Conservation (phyloP, 768 basidiomycete genomes). For the Wakefieldia striispora region DNA sequence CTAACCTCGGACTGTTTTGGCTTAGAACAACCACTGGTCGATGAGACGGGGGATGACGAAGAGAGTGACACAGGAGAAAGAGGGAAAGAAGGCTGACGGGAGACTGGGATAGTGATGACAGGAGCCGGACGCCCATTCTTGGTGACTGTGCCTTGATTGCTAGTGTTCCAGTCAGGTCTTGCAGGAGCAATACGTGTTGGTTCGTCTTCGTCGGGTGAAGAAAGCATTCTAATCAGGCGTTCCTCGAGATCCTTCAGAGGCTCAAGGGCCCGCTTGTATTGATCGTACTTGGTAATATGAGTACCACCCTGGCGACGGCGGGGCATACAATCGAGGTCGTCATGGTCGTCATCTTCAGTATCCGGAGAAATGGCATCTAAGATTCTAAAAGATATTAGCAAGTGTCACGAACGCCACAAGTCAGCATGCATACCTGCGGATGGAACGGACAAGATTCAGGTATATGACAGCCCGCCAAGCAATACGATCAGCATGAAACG, state of each 20-base stretch:
- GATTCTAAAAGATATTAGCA: conserved; percentile 44
- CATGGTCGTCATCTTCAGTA: conserved; percentile 53
- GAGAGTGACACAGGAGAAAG: conserved; percentile 29
- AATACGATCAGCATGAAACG: conserved; percentile 76
- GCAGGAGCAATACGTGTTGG: conserved; percentile 51
- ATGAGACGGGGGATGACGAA: conserved; percentile 25
- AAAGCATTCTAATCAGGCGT: conserved; percentile 61
- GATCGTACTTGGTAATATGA: conserved; percentile 57
- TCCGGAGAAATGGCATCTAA: conserved; percentile 73
- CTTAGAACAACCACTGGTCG: conserved; percentile 35
- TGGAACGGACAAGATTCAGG: conserved; percentile 80
- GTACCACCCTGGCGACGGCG: conserved; percentile 42
- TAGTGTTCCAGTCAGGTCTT: conserved; percentile 38
- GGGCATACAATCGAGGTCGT: conserved; percentile 51
- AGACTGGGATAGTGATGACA: conserved; percentile 31
- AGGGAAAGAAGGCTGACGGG: conserved; percentile 20
- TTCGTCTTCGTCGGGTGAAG: conserved; percentile 65
- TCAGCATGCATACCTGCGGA: conserved; percentile 55
- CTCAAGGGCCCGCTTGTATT: conserved; percentile 59
- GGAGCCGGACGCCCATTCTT: conserved; percentile 46
- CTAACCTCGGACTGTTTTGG: conserved; percentile 50
- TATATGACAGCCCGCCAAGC: conserved; percentile 89
- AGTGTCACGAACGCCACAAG: not conserved
- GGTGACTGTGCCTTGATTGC: conserved; percentile 12
- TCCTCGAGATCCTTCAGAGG: conserved; percentile 71